Base-by-base conservation (phyloP, 768 basidiomycete genomes). In the Rhodocollybia butyracea region DNA sequence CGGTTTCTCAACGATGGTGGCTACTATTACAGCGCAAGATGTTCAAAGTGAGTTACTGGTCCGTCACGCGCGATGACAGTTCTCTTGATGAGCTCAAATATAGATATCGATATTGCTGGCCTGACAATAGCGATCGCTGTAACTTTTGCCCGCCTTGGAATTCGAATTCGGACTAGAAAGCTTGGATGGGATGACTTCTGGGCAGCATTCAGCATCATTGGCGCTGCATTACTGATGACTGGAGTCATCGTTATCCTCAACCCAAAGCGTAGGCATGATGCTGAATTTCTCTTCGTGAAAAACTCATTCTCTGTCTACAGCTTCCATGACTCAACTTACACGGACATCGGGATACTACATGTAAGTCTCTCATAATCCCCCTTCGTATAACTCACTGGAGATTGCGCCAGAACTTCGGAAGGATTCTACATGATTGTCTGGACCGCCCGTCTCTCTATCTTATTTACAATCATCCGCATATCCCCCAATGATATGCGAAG, bases 181-280 rank as follows among this genome's bases (percentile, higher is more conserved):
- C 27, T 50, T 19, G 48, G 48, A 36, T 50, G 48, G 48, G 48
- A 50, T 34, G 48, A 50, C 22, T 50, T 50, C 22, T 50, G 48
- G 48, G 48, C 48, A 8, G 34, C 34, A 3, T 31, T 34, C 5
- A 50, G 48, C 21, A 39, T 50, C 34, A 36, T 50, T 34, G 48
- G 48, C 6, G 48, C 48, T 24, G 8, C n/a, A 11, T 21, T 50
- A 13, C 31, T 50, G 34, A 50, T 50, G 48, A 50, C 48, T 38
- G 48, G 48, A 34, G 22, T 26, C 13, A 5, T 50, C 21, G 38
- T 50, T 17, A 50, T 50, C 27, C 48, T 50, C 13, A 24, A 50
- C 13, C 48, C 48, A 21, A 50, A 50, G 22, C 48, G 48, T 50
- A 50, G 4, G 48, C 6, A 19, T 36, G 2, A 13, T 5, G 12